These are phyloP conservation scores for Pogostemon cablin DNA, from an alignment of 257 asterid species.

Conservation along the genomic window DNA sequence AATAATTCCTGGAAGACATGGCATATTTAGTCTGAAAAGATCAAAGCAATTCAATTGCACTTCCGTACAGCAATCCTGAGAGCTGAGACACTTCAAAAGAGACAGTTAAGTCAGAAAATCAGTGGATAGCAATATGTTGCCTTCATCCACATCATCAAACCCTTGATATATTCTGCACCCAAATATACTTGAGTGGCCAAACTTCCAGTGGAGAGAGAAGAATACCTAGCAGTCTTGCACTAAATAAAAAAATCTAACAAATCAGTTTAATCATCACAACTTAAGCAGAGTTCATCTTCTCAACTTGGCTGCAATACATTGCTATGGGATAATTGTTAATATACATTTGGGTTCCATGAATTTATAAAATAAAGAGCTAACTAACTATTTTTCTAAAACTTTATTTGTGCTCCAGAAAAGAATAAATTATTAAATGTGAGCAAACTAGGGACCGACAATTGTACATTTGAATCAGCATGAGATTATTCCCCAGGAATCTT, in stretches of 20 bases:
- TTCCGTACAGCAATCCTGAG: neutral
- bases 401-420: neutral
- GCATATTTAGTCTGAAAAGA: neutral
- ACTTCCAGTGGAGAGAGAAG: conserved; percentile 18
- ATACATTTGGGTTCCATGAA: conserved; percentile 19
- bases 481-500: too few relatives aligned
- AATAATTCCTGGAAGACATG: neutral
- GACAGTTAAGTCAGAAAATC: neutral
- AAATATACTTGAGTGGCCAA: conserved; percentile 4
- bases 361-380: conserved; percentile 27
- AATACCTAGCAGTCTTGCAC: neutral
- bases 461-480: neutral
- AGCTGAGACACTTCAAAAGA: conserved; percentile 32
- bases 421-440: conserved; percentile 15
- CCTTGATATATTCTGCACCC: conserved; percentile 1
- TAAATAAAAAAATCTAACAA: conserved; percentile 9
- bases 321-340: neutral
- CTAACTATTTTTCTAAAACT: neutral
- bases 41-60: conserved; percentile 15
- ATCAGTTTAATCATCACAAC: conserved; percentile 12
- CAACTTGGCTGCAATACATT: neutral
- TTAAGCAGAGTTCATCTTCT: neutral
- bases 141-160: neutral
- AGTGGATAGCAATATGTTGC: neutral
- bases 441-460: conserved; percentile 1